Evolutionary conservation across 257 asterid species (phyloP), one percentile per base, ranked within the genome.

Genomic region (Coffea eugenioides): DNA sequence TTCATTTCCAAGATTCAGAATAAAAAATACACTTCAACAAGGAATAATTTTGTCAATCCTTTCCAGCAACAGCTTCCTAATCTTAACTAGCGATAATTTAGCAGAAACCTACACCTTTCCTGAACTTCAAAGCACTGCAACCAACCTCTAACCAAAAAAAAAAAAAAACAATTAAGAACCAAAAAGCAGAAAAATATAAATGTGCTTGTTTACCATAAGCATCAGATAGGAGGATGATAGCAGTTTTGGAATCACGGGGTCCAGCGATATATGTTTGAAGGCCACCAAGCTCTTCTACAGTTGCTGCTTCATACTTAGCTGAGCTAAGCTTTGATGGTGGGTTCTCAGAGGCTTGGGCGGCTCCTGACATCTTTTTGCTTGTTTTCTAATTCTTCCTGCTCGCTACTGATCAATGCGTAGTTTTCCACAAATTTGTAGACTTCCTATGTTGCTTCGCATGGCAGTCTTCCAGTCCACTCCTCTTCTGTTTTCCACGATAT

Each of bases 181-280:
- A 39, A 39, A 39, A 39, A 39, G 34, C 43, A 39, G 43, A 39
- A 39, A 39, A 39, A 39, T 39, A 4, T 31, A 39, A 39, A 39
- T 39, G 43, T 39, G 43, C 43, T 39, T 36, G 3, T 11, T 71
- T 89, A 92, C 97, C 94, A 64, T 75, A 89, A 43, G 91, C 93
- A 86, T 91, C 92, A 80, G 90, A 75, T 59, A 88, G 66, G 5
- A 91, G 84, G 76, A 92, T 83, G 76, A 92, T 80, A 57, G 92
- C 97, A 80, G 80, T 88, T 62, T 86, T 78, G 73, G 93, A 92
- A 54, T 85, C 78, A 31, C 75, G 83, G 56, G 90, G 39, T 36
- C 91, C 92, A 64, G 88, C 81, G 52, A 88, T 75, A 62, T 88
- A 90, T 21, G 94, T 69, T 73, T 81, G 83, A 36, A 89, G 83